Evolutionary conservation across 345 rosid species (phyloP).

Genomic region (Lepidium africanum): DNA sequence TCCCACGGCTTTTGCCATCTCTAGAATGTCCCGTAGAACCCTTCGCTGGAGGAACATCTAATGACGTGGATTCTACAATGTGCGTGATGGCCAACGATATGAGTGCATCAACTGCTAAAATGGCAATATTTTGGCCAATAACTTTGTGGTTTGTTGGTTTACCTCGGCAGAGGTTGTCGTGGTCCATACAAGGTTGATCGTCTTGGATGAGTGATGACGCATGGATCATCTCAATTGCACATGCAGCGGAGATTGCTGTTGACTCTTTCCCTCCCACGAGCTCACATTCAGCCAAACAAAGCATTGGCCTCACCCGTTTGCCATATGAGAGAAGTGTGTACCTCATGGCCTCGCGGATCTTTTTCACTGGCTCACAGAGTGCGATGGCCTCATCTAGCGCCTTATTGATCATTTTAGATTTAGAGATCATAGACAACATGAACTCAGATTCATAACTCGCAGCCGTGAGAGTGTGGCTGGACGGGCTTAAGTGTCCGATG

Average conservation of each 20-base stretch:
- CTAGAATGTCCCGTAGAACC: conserved; percentile 39
- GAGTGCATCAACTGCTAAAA: conserved; percentile 60
- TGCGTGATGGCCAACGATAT: conserved; percentile 47
- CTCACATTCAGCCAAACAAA: conserved; percentile 72
- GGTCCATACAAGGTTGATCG: conserved; percentile 77
- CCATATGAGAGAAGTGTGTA: conserved; percentile 71
- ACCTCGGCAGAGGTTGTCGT: conserved; percentile 67
- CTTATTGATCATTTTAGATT: conserved; percentile 45
- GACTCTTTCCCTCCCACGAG: conserved; percentile 58
- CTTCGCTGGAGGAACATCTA: conserved; percentile 30
- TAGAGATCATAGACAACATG: conserved; percentile 55
- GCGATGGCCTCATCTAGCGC: conserved; percentile 58
- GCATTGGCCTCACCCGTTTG: conserved; percentile 63
- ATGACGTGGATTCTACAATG: conserved; percentile 19
- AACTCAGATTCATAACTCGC: conserved; percentile 29
- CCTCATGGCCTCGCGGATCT: conserved; percentile 81
- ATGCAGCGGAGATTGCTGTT: conserved; percentile 62
- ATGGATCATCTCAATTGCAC: conserved; percentile 74
- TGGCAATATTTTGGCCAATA: conserved; percentile 52
- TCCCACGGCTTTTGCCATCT: conserved; percentile 46
- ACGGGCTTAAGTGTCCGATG: too few species aligned
- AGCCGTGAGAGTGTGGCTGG: neutral
- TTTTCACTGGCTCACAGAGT: conserved; percentile 41
- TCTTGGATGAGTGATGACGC: conserved; percentile 70
- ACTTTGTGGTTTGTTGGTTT: conserved; percentile 72